Evolutionary conservation across 1,139 yeast genomes (phyloP).

Genomic region (Saccharomycopsis hybrid): DNA sequence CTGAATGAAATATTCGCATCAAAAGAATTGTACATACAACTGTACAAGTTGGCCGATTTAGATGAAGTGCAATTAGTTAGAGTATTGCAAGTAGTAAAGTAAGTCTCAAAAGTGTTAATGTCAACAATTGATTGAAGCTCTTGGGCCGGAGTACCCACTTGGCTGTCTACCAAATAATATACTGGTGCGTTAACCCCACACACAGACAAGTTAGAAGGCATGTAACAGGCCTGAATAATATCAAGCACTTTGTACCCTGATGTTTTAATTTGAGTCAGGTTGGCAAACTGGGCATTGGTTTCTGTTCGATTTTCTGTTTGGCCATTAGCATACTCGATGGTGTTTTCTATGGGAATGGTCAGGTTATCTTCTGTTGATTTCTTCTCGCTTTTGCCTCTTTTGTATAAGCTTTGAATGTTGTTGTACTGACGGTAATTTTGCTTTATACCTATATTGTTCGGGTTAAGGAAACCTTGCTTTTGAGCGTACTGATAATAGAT

Average conservation of each 20-base stretch:
- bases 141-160: conserved; percentile 19
- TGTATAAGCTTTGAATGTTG: too few relatives aligned
- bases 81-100: conserved; percentile 15
- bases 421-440: too few relatives aligned
- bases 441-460: too few relatives aligned
- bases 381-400: background rate
- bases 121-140: conserved; percentile 14
- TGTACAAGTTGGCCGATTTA: conserved; percentile 13
- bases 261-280: background rate
- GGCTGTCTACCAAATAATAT: conserved; percentile 8
- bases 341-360: background rate
- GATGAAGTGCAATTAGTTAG: conserved; percentile 15
- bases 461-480: too few relatives aligned
- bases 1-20: conserved; percentile 15
- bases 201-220: conserved; percentile 15
- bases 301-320: background rate
- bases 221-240: conserved; percentile 19
- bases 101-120: conserved; percentile 17
- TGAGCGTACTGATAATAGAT: background rate
- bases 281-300: background rate
- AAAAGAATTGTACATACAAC: conserved; percentile 17
- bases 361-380: background rate
- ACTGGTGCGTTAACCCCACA: conserved; percentile 20
- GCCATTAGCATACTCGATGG: background rate
- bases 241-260: conserved; percentile 7